A percentile compares a stretch with the other conserved stretches of the same genome.
Conservation (phyloP, 192 early-diverging fungal genomes). For the Haplosporangium gracile region DNA sequence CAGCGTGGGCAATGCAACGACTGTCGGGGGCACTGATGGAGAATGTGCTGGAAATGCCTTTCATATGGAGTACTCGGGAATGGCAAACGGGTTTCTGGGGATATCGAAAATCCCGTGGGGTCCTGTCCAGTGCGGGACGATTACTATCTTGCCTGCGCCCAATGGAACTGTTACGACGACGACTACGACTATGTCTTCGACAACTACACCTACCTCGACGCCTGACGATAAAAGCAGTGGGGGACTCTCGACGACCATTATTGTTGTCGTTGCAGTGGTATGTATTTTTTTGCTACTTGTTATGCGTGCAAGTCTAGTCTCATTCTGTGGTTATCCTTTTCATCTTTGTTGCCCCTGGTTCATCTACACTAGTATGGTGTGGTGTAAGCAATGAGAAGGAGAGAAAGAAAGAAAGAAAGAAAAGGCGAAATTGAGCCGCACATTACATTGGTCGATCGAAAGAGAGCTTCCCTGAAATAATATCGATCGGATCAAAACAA, state of each 20-base stretch:
- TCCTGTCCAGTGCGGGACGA: constrained; percentile 38
- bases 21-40: constrained; percentile 21
- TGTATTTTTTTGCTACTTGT: neutral
- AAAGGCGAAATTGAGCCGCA: no score
- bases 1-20: constrained; percentile 43
- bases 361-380: no score
- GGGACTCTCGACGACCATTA: constrained; percentile 26
- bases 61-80: constrained; percentile 43
- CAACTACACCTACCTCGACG: neutral
- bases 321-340: no score
- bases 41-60: constrained; percentile 36
- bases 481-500: no score
- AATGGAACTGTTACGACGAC: constrained; percentile 40
- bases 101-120: constrained; percentile 26
- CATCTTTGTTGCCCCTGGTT: no score
- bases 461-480: no score
- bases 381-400: neutral
- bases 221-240: neutral
- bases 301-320: neutral
- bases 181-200: constrained; percentile 26
- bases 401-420: neutral
- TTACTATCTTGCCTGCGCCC: constrained; percentile 29
- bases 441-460: no score
- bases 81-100: constrained; percentile 8
- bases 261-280: constrained; percentile 49